Evolutionary conservation across 208 protist species (phyloP), one percentile per base, ranked within the genome.

Genomic region (Trypanosoma scelopori): DNA sequence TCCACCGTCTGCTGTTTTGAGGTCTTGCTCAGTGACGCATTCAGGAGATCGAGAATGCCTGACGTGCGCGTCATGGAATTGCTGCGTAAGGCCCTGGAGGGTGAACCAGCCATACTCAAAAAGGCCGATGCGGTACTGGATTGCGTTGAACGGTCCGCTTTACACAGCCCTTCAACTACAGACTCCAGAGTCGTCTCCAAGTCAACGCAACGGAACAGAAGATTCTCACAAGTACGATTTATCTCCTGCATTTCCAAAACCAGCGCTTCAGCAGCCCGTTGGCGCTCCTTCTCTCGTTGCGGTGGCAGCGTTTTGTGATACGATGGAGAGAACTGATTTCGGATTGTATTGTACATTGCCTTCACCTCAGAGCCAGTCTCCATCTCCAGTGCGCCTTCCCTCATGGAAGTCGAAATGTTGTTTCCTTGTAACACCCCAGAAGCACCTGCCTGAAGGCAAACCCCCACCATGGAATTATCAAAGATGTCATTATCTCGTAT

Each of bases 311-410:
- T 78, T 22, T 80, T 85, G 48, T 91, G 78, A 55, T 84, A 94
- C 3, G 81, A 84, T 0, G 90, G 90, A n/a, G 90, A 93, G 65
- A 95, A 93, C 74, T 93, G 87, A 63, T 93, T 91, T 55, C 85
- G 82, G 28, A 93, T 88, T 6, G 72, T 74, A 78, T 95, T 95
- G 27, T 74, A 68, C 20, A 69, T 30, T 18, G 77, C 47, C 74
- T 85, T 91, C 3, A 91, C 28, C 1, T 71, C 70, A n/a, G 69
- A 50, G 23, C 87, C 83, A 7, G 32, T 78, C 18, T 84, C 76
- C 16, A 89, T 70, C 41, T 85, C 79, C 43, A 86, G 52, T 35
- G 90, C 85, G 0, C 84, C 84, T 22, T 82, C 69, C 16, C 91
- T 80, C n/a, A 64, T 55, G 20, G 74, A 52, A 51, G 71, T 87